Base-by-base conservation (phyloP, 805 yeast species). In the Zygoascus biomembranicola region DNA sequence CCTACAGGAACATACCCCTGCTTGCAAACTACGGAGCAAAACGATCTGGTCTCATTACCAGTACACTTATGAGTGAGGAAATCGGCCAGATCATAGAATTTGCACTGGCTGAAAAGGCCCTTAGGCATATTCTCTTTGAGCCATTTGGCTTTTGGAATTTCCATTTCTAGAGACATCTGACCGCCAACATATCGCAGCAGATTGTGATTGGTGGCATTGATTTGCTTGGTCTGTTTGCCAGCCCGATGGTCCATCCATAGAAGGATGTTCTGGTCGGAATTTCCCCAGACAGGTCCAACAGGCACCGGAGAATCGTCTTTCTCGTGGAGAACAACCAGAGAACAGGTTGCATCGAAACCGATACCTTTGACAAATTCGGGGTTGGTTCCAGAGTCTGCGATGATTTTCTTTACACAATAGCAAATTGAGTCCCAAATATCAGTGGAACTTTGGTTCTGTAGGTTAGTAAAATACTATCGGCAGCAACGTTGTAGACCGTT, bases 211-310 rank as follows among this genome's bases (percentile, higher is more conserved):
- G 96, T 85, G 43, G 84, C 80, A 69, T 92, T 92, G 67, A 94
- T 90, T 53, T 74, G 79, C 53, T 80, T 73, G 13, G 97, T 90
- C 66, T 92, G 97, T 8, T 75, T 73, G 14, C 77, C 83, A 0
- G 98, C 97, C 58, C 99, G 79, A 69, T 94, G 99, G 72, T 94
- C 99, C 98, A 94, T 92, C 99, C 99, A 94, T 58, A 94, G 71
- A 51, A 94, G 82, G 63, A 94, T 84, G 69, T 94, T 90, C 66
- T 90, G 95, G 57, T 77, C 78, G 47, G 73, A 60, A 62, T 88
- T 82, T 35, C 70, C 58, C 67, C 88, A 92, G 66, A 90, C 87
- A 1, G 99, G 98, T 9, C 99, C 99, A 14, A 90, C 98, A 1
- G 85, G 88, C 45, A 88, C 77, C 2, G 96, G 95, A 48, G 74